Conservation (phyloP, 306 rosid genomes). For the Cicer cuneatum region DNA sequence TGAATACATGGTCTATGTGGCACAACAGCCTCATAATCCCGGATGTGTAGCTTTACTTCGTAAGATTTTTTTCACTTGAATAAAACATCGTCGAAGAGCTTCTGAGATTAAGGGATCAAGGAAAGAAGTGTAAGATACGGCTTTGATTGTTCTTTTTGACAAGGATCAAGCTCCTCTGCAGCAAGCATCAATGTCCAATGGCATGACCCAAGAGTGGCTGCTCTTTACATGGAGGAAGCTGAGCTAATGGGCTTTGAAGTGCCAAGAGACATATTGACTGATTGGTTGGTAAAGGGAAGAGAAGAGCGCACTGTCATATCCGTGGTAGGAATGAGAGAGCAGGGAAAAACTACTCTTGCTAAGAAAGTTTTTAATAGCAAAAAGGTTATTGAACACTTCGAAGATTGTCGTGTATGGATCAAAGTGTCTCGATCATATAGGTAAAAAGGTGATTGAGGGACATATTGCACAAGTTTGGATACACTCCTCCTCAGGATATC, state of each 20-base stretch:
- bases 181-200: neutral
- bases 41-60: neutral
- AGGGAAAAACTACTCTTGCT: constrained; percentile 31
- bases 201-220: neutral
- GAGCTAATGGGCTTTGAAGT: neutral
- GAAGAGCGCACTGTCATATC: neutral
- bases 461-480: neutral
- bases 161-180: neutral
- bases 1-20: neutral
- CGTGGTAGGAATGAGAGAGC: constrained; percentile 30
- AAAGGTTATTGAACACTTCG: neutral
- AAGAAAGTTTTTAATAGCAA: constrained; percentile 20
- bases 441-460: neutral
- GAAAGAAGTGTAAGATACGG: neutral
- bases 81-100: neutral
- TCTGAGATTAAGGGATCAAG: neutral
- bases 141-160: neutral
- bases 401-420: constrained; percentile 14
- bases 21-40: neutral
- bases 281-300: neutral
- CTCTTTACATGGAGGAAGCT: neutral
- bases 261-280: neutral
- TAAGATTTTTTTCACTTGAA: neutral
- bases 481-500: neutral
- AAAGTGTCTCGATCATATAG: constrained; percentile 2